phyloP scores from a whole-genome alignment of 2,329 filamentous ascomycete genomes.

The Coniella vitis region DNA sequence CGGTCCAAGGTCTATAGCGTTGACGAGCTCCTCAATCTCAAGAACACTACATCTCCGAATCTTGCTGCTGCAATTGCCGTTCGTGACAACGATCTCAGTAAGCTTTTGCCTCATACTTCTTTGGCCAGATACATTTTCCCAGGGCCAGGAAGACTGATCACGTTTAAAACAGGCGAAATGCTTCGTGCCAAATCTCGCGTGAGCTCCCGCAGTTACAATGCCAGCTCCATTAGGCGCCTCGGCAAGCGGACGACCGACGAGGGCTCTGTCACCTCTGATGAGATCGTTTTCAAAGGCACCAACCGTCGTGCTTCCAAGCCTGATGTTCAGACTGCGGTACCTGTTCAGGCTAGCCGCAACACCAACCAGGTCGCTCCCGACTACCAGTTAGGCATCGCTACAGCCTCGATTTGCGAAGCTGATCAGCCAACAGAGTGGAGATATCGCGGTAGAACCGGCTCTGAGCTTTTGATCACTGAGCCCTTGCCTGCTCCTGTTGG shows the following conservation, averaged over 20 bases:
- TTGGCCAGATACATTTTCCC: neutral
- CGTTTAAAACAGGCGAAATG: constrained; percentile 22
- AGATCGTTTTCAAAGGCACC: constrained; percentile 31
- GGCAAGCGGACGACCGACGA: constrained; percentile 27
- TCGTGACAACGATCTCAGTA: constrained; percentile 16
- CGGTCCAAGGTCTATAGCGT: constrained; percentile 35
- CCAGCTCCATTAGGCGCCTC: constrained; percentile 12
- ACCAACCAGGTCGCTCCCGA: neutral
- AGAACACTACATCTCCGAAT: constrained; percentile 15
- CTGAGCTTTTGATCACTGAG: constrained; percentile 35
- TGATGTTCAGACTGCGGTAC: constrained; percentile 7
- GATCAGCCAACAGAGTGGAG: constrained; percentile 27
- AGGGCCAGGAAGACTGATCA: neutral
- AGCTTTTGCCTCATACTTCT: constrained; percentile 5
- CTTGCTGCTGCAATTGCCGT: constrained; percentile 12
- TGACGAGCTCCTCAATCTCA: constrained; percentile 38
- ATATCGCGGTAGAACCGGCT: constrained; percentile 39
- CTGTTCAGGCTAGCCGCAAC: neutral
- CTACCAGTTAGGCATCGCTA: neutral
- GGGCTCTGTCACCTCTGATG: constrained; percentile 29
- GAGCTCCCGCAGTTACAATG: constrained; percentile 17
- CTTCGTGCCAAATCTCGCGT: constrained; percentile 18
- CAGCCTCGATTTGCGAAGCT: neutral
- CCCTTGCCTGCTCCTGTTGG: constrained; percentile 49
- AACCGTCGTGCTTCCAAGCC: constrained; percentile 17